Base-by-base conservation (phyloP, 805 yeast genomes). In the Pichia pseudocactophila region DNA sequence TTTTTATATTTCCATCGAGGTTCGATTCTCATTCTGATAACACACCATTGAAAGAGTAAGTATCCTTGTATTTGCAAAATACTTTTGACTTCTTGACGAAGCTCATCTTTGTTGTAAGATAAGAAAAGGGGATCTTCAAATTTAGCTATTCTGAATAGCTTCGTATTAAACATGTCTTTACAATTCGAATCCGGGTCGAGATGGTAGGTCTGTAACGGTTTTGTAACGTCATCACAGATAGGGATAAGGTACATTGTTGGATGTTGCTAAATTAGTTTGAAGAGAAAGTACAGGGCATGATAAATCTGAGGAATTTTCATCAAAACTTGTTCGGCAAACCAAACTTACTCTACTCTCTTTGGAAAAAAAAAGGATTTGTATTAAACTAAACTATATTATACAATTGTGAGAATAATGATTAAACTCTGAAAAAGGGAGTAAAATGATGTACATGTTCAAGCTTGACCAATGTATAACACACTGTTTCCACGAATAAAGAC, bases 401-500 rank as follows among this genome's bases (percentile, higher is more conserved):
- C 37, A 18, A 34, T 4, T 13, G 36, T 33, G 15, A 16, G 11
- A 5, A 17, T 31, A 7, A 15, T 3, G 13, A 31, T 31, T n/a
- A n/a, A n/a, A n/a, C n/a, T n/a, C n/a, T n/a, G n/a, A n/a, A n/a
- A 7, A 15, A 5, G 10, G 7, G 34, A n/a, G 15, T 5, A n/a
- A 17, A 6, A 10, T 19, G 18, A 7, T 33, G n/a, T 17, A 17
- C 12, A 4, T 9, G 1, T 7, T 33, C 17, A 41, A 13, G 41
- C 39, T 49, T 18, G 34, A 5, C 49, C 46, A 25, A 61, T 60
- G 32, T 51, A 77, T 80, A 63, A 68, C 71, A 88, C 92, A 58
- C 83, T 82, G 57, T 85, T 86, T 31, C 95, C 95, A 62, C 95
- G 76, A 50, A 87, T 76, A 57, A 87, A 87, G 25, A 85, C 88